These are phyloP conservation scores for Ampelocalamus luodianensis DNA, from an alignment of 176 grass and related monocot species.

Conservation along the genomic window DNA sequence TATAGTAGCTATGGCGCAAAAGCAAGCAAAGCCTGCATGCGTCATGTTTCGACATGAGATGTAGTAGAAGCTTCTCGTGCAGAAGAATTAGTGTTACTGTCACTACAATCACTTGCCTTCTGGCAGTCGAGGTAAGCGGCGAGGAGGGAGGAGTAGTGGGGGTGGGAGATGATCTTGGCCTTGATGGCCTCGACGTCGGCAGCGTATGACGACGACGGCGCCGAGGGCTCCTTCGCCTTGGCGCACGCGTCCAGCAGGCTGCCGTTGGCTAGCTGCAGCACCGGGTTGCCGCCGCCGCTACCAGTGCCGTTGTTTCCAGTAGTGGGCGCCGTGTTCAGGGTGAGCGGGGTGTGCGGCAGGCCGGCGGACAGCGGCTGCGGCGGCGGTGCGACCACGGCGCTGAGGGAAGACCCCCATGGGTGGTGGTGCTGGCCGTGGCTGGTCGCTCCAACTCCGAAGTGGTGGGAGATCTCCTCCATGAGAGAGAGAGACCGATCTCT, in stretches of 20 bases:
- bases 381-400: constrained; percentile 59
- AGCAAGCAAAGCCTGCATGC: constrained; percentile 40
- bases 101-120: constrained; percentile 59
- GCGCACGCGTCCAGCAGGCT: constrained; percentile 57
- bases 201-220: constrained; percentile 61
- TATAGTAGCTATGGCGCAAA: constrained; percentile 23
- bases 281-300: constrained; percentile 26
- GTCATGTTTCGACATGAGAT: constrained; percentile 44
- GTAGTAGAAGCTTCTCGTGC: constrained; percentile 38
- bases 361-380: constrained; percentile 17
- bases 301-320: constrained; percentile 1
- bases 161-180: constrained; percentile 96
- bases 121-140: constrained; percentile 98
- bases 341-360: constrained; percentile 56
- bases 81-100: constrained; percentile 21
- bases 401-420: constrained; percentile 55
- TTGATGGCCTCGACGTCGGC: constrained; percentile 85
- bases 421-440: constrained; percentile 52
- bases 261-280: constrained; percentile 49
- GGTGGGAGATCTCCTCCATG: constrained; percentile 88
- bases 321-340: constrained; percentile 49
- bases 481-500: constrained; percentile 43
- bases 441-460: constrained; percentile 60
- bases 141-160: constrained; percentile 90
- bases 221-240: constrained; percentile 72